Base-by-base conservation (phyloP, 78 protist genomes). In the Dictyostelium firmibasis region DNA sequence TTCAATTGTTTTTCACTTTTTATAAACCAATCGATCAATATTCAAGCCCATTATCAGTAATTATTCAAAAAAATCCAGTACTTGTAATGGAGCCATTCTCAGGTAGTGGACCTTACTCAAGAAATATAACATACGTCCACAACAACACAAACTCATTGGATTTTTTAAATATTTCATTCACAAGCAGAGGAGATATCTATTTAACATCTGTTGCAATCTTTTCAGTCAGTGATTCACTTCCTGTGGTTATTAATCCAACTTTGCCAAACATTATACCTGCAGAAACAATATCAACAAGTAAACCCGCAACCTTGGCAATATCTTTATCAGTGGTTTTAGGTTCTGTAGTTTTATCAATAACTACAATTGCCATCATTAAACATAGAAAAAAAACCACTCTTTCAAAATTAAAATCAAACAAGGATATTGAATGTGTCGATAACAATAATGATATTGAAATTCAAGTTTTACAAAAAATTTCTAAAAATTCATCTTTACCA, bases 11-110 rank as follows among this genome's bases (percentile, higher is more conserved):
- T 72, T 72, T 72, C 25, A 33, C 44, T 14, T 72, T 29, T 33
- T 72, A 72, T 72, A 29, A 72, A 72, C 44, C 79, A 72, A 72
- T 72, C 38, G 79, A 72, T 33, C 25, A 72, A 33, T 72, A 72
- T 72, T 11, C 44, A 27, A 72, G 79, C 33, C 38, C 38, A 72
- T 72, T 72, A 72, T 72, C 79, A 10, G 43, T 72, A 29, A 16
- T 0, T 5, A 29, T 72, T 33, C 25, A 72, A 33, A 35, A 31
- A 6, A 31, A 72, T 29, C 79, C 79, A 72, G 25, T 72, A 16
- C 9, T 72, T 0, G 25, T 72, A 1, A 29, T 72, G 36, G 79
- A 72, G 7, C 36, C 79, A 33, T 33, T 72, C 23, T 33, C 9
- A 7, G 79, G n/a, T 10, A 13, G 4, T 16, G 35, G 20, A 31